phyloP scores from a whole-genome alignment of 108 stramenopile species.

The Stephanodiscus minutulus region DNA sequence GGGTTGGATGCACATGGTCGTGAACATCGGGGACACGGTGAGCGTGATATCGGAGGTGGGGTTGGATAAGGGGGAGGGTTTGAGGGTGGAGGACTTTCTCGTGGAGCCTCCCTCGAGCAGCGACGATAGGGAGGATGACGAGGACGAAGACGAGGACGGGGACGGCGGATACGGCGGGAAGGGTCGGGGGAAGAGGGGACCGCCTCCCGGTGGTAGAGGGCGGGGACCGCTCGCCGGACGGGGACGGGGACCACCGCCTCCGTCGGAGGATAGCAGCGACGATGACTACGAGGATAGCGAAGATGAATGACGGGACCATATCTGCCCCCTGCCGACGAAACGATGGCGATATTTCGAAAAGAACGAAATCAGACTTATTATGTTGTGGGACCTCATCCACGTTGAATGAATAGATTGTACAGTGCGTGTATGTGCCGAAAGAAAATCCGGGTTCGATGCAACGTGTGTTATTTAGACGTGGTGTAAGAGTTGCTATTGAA shows the following conservation, averaged over 20 bases:
- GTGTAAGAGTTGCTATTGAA: too few species aligned
- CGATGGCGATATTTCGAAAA: too few species aligned
- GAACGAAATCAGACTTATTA: too few species aligned
- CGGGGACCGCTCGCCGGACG: slow-evolving; percentile 13
- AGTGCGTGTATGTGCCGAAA: too few species aligned
- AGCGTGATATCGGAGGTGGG: slow-evolving; percentile 3
- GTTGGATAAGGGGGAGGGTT: slow-evolving; percentile 5
- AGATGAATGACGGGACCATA: background rate
- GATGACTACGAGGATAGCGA: background rate
- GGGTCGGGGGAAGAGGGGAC: background rate
- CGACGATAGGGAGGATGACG: background rate
- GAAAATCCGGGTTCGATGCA: too few species aligned
- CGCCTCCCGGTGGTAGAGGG: background rate
- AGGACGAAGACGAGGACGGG: background rate
- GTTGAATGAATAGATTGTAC: too few species aligned
- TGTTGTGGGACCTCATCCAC: too few species aligned
- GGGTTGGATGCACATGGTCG: slow-evolving; percentile 43
- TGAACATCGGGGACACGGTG: slow-evolving; percentile 30
- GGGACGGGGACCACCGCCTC: background rate
- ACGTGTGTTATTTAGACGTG: too few species aligned
- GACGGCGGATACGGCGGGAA: background rate
- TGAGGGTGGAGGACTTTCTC: slow-evolving; percentile 4
- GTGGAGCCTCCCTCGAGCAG: background rate
- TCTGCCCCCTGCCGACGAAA: too few species aligned
- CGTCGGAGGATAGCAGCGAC: background rate